Conservation (phyloP, 305 asterid genomes). For the Fraxinus nigra region DNA sequence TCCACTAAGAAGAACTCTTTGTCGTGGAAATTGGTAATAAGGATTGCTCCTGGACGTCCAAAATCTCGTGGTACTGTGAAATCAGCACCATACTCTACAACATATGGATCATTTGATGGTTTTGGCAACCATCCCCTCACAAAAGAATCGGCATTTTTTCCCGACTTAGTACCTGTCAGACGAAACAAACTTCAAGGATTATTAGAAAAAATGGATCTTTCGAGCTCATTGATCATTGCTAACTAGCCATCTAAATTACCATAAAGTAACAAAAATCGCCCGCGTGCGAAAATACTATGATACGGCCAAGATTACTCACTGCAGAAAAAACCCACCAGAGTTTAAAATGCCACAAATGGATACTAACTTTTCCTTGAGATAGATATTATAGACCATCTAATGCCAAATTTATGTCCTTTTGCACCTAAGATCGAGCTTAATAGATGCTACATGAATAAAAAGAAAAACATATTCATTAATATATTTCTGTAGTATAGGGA, state of each 20-base stretch:
- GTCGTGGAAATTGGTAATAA: constrained; percentile 63
- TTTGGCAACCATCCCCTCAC: constrained; percentile 74
- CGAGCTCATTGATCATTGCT: background rate
- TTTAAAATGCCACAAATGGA: background rate
- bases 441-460: background rate
- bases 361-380: background rate
- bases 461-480: background rate
- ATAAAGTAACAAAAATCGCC: background rate
- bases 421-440: background rate
- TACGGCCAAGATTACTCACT: background rate
- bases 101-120: constrained; percentile 47
- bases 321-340: background rate
- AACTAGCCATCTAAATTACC: background rate
- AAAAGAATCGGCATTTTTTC: constrained; percentile 57
- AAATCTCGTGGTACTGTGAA: constrained; percentile 58
- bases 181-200: background rate
- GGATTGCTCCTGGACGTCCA: constrained; percentile 70
- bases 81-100: constrained; percentile 61
- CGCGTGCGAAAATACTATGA: background rate
- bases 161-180: constrained; percentile 52
- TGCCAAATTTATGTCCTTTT: background rate
- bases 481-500: background rate
- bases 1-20: constrained; percentile 66
- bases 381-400: background rate
- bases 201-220: background rate